Conservation (phyloP, 371 early-diverging fungal genomes). For the Syncephalastrum sp. region DNA sequence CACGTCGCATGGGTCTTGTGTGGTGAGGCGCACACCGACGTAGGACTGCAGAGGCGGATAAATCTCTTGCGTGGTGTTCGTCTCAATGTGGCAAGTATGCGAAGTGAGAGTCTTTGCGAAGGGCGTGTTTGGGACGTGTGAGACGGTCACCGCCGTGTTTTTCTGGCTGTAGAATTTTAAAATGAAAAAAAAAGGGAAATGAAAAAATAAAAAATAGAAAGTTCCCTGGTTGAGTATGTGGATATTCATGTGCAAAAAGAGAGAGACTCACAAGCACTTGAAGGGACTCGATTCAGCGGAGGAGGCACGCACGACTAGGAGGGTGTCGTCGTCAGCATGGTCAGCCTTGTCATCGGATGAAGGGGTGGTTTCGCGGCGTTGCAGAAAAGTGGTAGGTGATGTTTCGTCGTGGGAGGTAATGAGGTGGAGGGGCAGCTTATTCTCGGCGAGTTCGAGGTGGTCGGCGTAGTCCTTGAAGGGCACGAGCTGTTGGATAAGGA, state of each 20-base stretch:
- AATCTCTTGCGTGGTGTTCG: neutral
- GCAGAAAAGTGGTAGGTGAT: conserved; percentile 1
- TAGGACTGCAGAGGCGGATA: conserved; percentile 11
- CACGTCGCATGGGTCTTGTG: conserved; percentile 1
- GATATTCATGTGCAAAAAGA: neutral
- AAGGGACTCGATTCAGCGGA: neutral
- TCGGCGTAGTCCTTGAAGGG: conserved; percentile 11
- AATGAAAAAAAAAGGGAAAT: conserved; percentile 1
- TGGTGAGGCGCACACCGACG: conserved; percentile 14
- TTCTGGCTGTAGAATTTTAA: conserved; percentile 10
- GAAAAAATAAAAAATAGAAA: conserved; percentile 2
- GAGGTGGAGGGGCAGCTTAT: conserved; percentile 3
- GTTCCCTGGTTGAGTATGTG: conserved; percentile 1
- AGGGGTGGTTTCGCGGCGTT: conserved; percentile 2
- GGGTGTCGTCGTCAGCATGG: conserved; percentile 3
- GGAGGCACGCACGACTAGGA: conserved; percentile 10
- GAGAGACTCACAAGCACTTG: conserved; percentile 9
- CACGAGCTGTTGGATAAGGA: conserved; percentile 16
- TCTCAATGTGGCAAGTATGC: too few species aligned
- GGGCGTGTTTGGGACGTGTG: conserved; percentile 13
- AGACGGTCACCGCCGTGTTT: conserved; percentile 2
- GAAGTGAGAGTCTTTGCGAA: conserved; percentile 6
- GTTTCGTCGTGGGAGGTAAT: neutral
- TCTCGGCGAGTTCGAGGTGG: neutral
- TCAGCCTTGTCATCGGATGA: conserved; percentile 3